Base-by-base conservation (phyloP, 495 filamentous ascomycete genomes). In the Penicillium cataractarum region DNA sequence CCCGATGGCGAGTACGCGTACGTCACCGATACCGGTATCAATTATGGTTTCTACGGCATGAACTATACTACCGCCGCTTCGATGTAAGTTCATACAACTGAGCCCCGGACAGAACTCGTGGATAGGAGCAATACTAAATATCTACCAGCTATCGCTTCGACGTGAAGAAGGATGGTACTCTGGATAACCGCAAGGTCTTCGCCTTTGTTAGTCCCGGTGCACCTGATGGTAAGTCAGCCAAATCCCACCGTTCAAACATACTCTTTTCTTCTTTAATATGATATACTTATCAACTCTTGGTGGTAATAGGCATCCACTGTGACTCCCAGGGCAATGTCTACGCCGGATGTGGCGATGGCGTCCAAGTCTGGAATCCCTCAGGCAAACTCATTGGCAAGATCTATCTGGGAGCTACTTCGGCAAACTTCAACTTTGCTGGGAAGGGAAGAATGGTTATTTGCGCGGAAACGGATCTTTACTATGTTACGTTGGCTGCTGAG, bases 341-440 rank as follows among this genome's bases (percentile, higher is more conserved):
- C 55, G 66, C 74, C 4, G 80, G 75, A 2, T 82, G 78, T 63
- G 76, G 74, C 6, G 80, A 82, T 37, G 80, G 80, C 2, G 66
- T 82, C 21, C 76, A 80, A 15, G 71, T 82, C 10, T 80, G 78
- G 74, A 75, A 75, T 46, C 64, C 63, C 2, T 74, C 68, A 6
- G 78, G 76, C 21, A 77, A 70, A 61, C 63, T 81, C 48, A 68
- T 81, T 40, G 78, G 78, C 15, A 87, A 86, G 72, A 84, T 87
- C 21, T 81, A 68, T 39, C 57, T 77, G 8, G 73, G 72, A 21
- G 57, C 69, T 5, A 71, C 68, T 1, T 71, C 76, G 3, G 82
- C 82, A 33, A 86, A 86, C 70, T 86, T 87, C 72, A 81, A 84
- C 62, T 87, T 86, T 56, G 84, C 80, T 10, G 78, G 83, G 15